Percentiles rank a stretch among this genome's conserved stretches.
Evolutionary conservation across 2,329 filamentous ascomycete genomes (phyloP).

Genomic region (Pseudogymnoascus sp.): DNA sequence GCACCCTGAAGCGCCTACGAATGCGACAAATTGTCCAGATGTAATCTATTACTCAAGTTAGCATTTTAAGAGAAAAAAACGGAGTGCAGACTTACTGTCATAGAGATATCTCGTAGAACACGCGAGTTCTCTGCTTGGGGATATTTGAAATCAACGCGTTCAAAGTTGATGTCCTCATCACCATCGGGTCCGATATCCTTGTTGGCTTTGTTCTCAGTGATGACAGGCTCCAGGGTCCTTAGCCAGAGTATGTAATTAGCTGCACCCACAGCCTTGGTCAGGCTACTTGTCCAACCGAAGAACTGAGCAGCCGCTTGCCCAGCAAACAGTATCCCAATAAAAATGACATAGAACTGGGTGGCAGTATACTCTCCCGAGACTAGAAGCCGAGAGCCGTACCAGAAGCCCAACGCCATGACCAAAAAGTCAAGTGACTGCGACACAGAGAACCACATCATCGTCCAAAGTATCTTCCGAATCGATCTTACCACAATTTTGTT

Average conservation of each 20-base stretch:
- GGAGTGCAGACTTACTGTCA: constrained; percentile 8
- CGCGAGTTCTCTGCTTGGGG: constrained; percentile 23
- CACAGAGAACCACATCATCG: constrained; percentile 28
- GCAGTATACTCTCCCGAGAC: constrained; percentile 55
- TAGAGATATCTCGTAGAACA: constrained; percentile 27
- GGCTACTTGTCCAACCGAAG: constrained; percentile 38
- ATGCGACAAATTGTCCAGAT: constrained; percentile 44
- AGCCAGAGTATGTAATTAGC: constrained; percentile 47
- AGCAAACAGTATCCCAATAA: constrained; percentile 63
- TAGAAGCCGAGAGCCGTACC: constrained; percentile 66
- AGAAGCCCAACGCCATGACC: constrained; percentile 31
- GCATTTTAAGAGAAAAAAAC: not conserved
- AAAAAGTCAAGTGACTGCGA: constrained; percentile 30
- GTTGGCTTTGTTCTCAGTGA: constrained; percentile 37
- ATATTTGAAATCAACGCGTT: constrained; percentile 20
- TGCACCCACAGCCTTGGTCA: constrained; percentile 43
- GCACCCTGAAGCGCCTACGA: constrained; percentile 51
- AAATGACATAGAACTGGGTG: constrained; percentile 66
- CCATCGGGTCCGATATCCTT: constrained; percentile 47
- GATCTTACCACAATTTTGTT: constrained; percentile 19
- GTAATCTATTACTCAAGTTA: constrained; percentile 27
- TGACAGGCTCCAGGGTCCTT: constrained; percentile 33
- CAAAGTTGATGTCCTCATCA: constrained; percentile 18
- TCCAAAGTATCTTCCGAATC: constrained; percentile 15
- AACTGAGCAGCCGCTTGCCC: constrained; percentile 68